A percentile compares a stretch with the other conserved stretches of the same genome.
phyloP scores from a whole-genome alignment of 768 basidiomycete species.

The Serpula lacrymans region DNA sequence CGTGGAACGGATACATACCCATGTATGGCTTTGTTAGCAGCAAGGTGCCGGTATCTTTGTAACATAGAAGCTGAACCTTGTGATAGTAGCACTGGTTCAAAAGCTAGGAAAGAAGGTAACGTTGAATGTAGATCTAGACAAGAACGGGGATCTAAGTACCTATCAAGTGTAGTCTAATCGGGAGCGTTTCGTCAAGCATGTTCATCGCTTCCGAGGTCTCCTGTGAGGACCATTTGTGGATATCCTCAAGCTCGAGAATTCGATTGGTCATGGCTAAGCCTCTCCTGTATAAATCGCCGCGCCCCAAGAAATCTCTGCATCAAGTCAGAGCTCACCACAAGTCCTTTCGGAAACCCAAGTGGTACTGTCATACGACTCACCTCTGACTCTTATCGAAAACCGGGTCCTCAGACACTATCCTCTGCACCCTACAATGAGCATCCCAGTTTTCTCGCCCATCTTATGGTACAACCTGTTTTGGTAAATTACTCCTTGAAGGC shows the following conservation, averaged over 20 bases:
- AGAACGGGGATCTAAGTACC: slow-evolving; percentile 20
- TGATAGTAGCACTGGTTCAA: slow-evolving; percentile 62
- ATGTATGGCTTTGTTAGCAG: slow-evolving; percentile 54
- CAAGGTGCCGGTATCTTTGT: slow-evolving; percentile 47
- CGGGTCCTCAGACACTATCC: slow-evolving; percentile 49
- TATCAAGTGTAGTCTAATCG: slow-evolving; percentile 40
- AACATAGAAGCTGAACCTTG: slow-evolving; percentile 58
- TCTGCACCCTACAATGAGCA: slow-evolving; percentile 40
- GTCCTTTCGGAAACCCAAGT: background rate
- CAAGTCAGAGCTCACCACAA: background rate
- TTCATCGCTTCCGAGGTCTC: slow-evolving; percentile 45
- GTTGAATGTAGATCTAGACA: slow-evolving; percentile 18
- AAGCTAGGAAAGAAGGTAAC: slow-evolving; percentile 31
- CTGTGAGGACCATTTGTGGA: slow-evolving; percentile 48
- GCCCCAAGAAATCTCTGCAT: slow-evolving; percentile 52
- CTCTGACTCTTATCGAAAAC: slow-evolving; percentile 56
- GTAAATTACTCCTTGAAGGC: background rate
- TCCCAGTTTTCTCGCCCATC: slow-evolving; percentile 51
- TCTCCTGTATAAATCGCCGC: slow-evolving; percentile 54
- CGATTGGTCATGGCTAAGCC: slow-evolving; percentile 53
- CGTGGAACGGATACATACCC: slow-evolving; percentile 28
- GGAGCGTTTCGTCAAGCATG: slow-evolving; percentile 49
- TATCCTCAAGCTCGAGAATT: slow-evolving; percentile 54
- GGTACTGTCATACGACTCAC: slow-evolving; percentile 27
- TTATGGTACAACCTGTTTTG: slow-evolving; percentile 23